Conservation (phyloP, 139 green algal species). For the Desmodesmus armatus region DNA sequence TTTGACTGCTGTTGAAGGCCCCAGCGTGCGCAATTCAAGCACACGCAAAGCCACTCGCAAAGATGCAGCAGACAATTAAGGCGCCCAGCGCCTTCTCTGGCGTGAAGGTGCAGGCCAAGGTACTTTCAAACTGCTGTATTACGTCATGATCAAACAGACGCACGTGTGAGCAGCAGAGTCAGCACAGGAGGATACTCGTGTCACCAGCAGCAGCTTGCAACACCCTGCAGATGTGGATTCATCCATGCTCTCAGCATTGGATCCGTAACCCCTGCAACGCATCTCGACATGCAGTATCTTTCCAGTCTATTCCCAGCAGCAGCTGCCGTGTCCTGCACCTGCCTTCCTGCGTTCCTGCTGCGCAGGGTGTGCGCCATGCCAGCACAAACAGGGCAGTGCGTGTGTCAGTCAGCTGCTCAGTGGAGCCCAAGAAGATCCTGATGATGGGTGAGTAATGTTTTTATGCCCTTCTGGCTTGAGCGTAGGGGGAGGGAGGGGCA, state of each 20-base stretch:
- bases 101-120: conserved; percentile 23
- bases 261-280: not conserved
- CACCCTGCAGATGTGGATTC: not conserved
- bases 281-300: not conserved
- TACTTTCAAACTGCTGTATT: not conserved
- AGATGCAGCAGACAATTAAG: conserved; percentile 13
- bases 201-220: not conserved
- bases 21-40: too few species aligned
- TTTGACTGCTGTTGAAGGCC: too few species aligned
- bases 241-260: not conserved
- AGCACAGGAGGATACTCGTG: not conserved
- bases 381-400: conserved; percentile 25
- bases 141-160: too few species aligned
- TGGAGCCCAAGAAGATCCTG: conserved; percentile 85
- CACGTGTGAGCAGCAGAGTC: not conserved
- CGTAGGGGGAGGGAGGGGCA: too few species aligned
- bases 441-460: conserved; percentile 91
- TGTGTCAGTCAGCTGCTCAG: conserved; percentile 43
- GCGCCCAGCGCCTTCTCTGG: not conserved
- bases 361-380: conserved; percentile 24
- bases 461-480: too few species aligned
- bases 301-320: not conserved
- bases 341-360: not conserved
- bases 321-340: not conserved
- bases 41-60: too few species aligned